Percentiles rank a stretch among this genome's conserved stretches.
These are phyloP conservation scores for Symbiodinium natans DNA, from an alignment of 73 alveolate genomes.

Conservation along the genomic window DNA sequence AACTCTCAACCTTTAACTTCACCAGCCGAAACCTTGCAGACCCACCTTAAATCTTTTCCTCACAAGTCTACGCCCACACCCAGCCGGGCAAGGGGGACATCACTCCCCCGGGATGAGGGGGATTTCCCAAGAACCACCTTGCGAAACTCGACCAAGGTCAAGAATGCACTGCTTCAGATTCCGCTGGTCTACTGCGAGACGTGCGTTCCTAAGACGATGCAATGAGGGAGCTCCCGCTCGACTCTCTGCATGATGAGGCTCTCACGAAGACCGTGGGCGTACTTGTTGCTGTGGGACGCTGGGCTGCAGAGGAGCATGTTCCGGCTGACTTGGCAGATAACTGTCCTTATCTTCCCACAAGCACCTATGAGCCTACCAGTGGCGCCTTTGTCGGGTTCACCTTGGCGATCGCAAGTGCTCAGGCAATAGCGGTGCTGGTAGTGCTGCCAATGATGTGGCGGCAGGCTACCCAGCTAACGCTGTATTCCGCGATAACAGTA, in stretches of 20 bases:
- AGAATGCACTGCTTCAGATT: not conserved
- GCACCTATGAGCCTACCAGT: too few relatives aligned
- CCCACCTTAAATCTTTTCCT: too few relatives aligned
- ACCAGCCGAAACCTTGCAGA: too few relatives aligned
- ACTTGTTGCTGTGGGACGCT: constrained; percentile 24
- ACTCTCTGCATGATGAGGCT: constrained; percentile 3
- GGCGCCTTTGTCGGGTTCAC: not conserved
- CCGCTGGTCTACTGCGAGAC: constrained; percentile 69
- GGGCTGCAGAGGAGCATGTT: not conserved
- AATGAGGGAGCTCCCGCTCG: not conserved
- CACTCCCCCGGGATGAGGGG: too few relatives aligned
- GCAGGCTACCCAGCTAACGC: not conserved
- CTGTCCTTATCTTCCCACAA: not conserved
- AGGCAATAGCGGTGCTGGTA: constrained; percentile 27
- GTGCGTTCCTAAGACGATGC: not conserved
- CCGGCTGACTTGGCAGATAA: not conserved
- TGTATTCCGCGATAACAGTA: too few relatives aligned
- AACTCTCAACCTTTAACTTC: too few relatives aligned
- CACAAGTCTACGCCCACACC: too few relatives aligned
- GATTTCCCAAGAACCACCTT: too few relatives aligned
- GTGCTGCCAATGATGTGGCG: constrained; percentile 55
- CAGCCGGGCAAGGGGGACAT: too few relatives aligned
- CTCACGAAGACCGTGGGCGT: constrained; percentile 38
- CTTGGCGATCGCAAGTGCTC: not conserved
- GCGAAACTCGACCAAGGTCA: constrained; percentile 26